These are phyloP conservation scores for Calonectria naviculata DNA, from an alignment of 2,329 filamentous ascomycete species.

Conservation along the genomic window DNA sequence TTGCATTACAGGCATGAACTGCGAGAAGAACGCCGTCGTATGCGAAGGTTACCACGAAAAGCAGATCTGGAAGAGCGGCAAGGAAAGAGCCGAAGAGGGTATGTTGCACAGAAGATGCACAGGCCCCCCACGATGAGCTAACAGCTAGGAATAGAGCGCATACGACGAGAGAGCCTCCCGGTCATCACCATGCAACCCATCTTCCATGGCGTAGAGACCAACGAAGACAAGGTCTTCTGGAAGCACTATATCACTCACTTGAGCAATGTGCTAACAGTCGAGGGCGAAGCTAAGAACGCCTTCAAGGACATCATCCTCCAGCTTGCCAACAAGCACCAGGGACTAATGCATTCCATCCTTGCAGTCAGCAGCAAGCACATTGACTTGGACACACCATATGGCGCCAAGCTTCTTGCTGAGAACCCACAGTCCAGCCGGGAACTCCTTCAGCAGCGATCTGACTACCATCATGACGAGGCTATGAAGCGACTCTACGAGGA, in stretches of 20 bases:
- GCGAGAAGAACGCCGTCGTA: constrained; percentile 91
- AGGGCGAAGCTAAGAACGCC: constrained; percentile 83
- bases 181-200: constrained; percentile 71
- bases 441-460: constrained; percentile 61
- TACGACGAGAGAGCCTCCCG: constrained; percentile 61
- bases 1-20: constrained; percentile 76
- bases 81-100: constrained; percentile 79
- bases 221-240: constrained; percentile 83
- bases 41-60: constrained; percentile 92
- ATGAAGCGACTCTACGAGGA: constrained; percentile 63
- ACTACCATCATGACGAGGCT: constrained; percentile 67
- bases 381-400: constrained; percentile 68
- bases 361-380: constrained; percentile 85
- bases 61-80: constrained; percentile 88
- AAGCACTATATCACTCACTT: constrained; percentile 85
- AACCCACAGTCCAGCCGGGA: constrained; percentile 59
- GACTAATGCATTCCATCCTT: constrained; percentile 91
- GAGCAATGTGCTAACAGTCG: constrained; percentile 84
- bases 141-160: constrained; percentile 55
- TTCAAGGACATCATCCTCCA: constrained; percentile 88
- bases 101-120: constrained; percentile 37
- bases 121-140: constrained; percentile 11
- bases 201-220: constrained; percentile 84
- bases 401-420: constrained; percentile 61
- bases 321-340: constrained; percentile 82